Conservation (phyloP, 805 yeast species). For the Ogataea polymorpha region DNA sequence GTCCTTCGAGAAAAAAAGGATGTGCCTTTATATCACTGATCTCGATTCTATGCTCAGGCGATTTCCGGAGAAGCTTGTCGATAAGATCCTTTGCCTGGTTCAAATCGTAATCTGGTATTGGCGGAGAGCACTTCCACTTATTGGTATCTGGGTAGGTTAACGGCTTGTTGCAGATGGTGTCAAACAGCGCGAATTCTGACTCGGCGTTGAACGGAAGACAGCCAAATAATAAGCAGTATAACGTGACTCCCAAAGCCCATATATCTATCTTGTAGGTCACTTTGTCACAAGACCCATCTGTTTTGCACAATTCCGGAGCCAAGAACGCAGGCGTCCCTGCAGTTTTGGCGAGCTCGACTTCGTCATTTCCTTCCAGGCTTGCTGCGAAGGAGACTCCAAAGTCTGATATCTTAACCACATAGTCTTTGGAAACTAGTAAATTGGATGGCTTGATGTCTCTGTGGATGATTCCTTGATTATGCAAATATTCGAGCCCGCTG, state of each 20-base stretch:
- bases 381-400: constrained; percentile 89
- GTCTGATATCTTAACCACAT: constrained; percentile 87
- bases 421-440: constrained; percentile 64
- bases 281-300: constrained; percentile 46
- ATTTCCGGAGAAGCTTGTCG: constrained; percentile 58
- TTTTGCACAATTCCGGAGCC: constrained; percentile 87
- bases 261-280: constrained; percentile 85
- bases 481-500: constrained; percentile 85
- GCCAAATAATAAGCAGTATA: constrained; percentile 86
- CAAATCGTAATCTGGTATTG: constrained; percentile 24
- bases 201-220: constrained; percentile 85
- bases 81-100: constrained; percentile 58
- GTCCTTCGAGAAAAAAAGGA: constrained; percentile 49
- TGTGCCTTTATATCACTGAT: constrained; percentile 73
- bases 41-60: constrained; percentile 65
- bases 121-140: constrained; percentile 27
- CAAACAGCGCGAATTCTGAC: constrained; percentile 80
- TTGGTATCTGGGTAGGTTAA: constrained; percentile 52
- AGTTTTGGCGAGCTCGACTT: constrained; percentile 85
- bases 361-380: constrained; percentile 48
- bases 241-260: constrained; percentile 96
- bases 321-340: constrained; percentile 98
- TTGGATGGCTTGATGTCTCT: constrained; percentile 97
- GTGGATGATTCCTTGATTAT: constrained; percentile 86
- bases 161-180: constrained; percentile 65